These are phyloP conservation scores for Aspergillus neoniger DNA, from an alignment of 2,329 filamentous ascomycete species.

Conservation along the genomic window DNA sequence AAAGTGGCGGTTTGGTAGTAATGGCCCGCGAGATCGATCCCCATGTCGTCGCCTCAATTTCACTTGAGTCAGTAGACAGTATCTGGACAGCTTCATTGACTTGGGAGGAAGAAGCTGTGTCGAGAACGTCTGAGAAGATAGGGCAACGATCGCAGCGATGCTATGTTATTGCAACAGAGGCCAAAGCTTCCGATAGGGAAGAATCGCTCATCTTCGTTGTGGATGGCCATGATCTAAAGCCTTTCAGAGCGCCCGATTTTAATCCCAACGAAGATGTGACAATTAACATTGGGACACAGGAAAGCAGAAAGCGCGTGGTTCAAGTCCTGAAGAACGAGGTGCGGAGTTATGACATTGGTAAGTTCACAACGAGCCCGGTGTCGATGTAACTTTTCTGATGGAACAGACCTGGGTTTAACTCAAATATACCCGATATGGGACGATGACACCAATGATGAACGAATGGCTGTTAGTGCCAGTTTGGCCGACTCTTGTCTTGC, in stretches of 20 bases:
- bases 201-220: conserved; percentile 77
- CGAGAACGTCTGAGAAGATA: conserved; percentile 50
- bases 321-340: conserved; percentile 87
- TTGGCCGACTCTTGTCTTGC: conserved; percentile 86
- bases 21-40: conserved; percentile 78
- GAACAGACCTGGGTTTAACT: conserved; percentile 74
- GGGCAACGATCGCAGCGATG: conserved; percentile 65
- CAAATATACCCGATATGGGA: conserved; percentile 94
- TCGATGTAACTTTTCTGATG: conserved; percentile 15
- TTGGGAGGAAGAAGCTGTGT: conserved; percentile 51
- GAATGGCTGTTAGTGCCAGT: conserved; percentile 75
- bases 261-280: conserved; percentile 86
- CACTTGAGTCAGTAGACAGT: conserved; percentile 70
- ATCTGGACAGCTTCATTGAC: conserved; percentile 74
- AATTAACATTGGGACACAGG: conserved; percentile 80
- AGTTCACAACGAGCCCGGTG: conserved; percentile 37
- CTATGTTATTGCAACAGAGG: conserved; percentile 80
- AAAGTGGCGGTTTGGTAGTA: conserved; percentile 69
- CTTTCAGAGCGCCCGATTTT: conserved; percentile 81
- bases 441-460: conserved; percentile 77
- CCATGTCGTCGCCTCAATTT: conserved; percentile 67
- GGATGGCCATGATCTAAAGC: conserved; percentile 72
- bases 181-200: conserved; percentile 66
- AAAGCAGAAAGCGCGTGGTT: conserved; percentile 76
- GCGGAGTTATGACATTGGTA: conserved; percentile 85